Base-by-base conservation (phyloP, 2,329 filamentous ascomycete genomes). In the Pseudofabraea citricarpa region DNA sequence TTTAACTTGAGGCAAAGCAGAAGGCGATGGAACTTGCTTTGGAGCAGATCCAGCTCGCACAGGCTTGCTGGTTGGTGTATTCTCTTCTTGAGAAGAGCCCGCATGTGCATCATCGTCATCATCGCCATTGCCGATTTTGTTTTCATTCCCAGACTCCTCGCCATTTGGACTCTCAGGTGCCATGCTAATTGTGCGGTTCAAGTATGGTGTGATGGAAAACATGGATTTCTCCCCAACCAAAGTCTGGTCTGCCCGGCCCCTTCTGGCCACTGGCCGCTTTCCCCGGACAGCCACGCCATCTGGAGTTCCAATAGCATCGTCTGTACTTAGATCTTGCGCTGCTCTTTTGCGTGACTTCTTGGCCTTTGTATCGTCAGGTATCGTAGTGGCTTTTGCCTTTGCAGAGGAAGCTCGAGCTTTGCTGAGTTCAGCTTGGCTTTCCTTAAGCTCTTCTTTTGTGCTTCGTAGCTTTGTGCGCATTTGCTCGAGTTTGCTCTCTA, bases 201-300 rank as follows among this genome's bases (percentile, higher is more conserved):
- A 72, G 70, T 95, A 96, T 0, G 91, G 91, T 0, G 91, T 97
- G 51, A 96, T 89, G 4, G 90, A 95, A 64, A 97, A 96, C 3
- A 77, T 83, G 0, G 90, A 96, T 64, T 95, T 96, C 59, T 95
- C 88, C 22, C 87, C 89, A 5, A 86, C 70, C 43, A 80, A 67
- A 1, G 77, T 74, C 27, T 78, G 75, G 16, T 81, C 76, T 21
- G 70, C 63, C 37, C 70, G 74, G 43, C 73, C 69, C 60, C 81
- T 83, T 63, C 83, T 85, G 47, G 66, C 55, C 24, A 62, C 40
- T 10, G 60, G 62, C 47, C 71, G 69, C 45, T 63, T 65, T 23
- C 64, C 62, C 49, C 71, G 68, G 26, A 64, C 62, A 20, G 64
- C 60, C 35, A 68, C 59, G 36, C 70, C 69, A 32, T 72, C 73